Evolutionary conservation across 495 filamentous ascomycete species (phyloP).

Genomic region (Penicillium malachiteum): DNA sequence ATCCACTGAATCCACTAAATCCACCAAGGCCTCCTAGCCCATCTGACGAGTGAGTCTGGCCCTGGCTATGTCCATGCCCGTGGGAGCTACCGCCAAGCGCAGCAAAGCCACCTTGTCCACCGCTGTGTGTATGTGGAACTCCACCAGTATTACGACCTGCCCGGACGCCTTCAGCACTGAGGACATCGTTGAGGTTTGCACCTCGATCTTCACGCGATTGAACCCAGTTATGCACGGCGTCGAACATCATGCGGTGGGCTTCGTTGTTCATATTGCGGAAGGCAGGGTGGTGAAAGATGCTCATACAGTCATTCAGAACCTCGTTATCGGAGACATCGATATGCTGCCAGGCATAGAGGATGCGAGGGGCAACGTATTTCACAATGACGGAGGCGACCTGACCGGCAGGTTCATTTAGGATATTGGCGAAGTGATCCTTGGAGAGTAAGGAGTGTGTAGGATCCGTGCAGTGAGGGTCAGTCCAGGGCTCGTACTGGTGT

Average conservation of each 20-base stretch:
- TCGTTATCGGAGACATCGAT: slow-evolving; percentile 73
- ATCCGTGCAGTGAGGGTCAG: slow-evolving; percentile 77
- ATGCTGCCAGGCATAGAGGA: slow-evolving; percentile 90
- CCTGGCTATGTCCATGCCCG: slow-evolving; percentile 13
- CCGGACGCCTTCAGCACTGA: slow-evolving; percentile 78
- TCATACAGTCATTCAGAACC: slow-evolving; percentile 72
- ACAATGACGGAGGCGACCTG: slow-evolving; percentile 75
- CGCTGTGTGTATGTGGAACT: slow-evolving; percentile 36
- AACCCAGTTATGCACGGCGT: slow-evolving; percentile 75
- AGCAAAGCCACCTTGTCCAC: slow-evolving; percentile 26
- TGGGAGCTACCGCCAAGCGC: slow-evolving; percentile 24
- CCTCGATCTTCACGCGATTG: slow-evolving; percentile 62
- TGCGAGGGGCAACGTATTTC: slow-evolving; percentile 78
- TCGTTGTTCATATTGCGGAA: slow-evolving; percentile 68
- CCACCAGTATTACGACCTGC: slow-evolving; percentile 71
- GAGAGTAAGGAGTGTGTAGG: slow-evolving; percentile 93
- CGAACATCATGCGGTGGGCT: slow-evolving; percentile 83
- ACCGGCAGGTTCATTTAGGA: slow-evolving; percentile 85
- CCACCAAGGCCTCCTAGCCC: slow-evolving; percentile 7
- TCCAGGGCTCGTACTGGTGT: slow-evolving; percentile 91
- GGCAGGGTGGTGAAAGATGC: slow-evolving; percentile 87
- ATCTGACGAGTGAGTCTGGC: slow-evolving; percentile 13
- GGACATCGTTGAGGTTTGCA: slow-evolving; percentile 60
- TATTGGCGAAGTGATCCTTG: slow-evolving; percentile 95
- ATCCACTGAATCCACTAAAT: slow-evolving; percentile 24